Base-by-base conservation (phyloP, 495 filamentous ascomycete species). In the Physcia stellaris region DNA sequence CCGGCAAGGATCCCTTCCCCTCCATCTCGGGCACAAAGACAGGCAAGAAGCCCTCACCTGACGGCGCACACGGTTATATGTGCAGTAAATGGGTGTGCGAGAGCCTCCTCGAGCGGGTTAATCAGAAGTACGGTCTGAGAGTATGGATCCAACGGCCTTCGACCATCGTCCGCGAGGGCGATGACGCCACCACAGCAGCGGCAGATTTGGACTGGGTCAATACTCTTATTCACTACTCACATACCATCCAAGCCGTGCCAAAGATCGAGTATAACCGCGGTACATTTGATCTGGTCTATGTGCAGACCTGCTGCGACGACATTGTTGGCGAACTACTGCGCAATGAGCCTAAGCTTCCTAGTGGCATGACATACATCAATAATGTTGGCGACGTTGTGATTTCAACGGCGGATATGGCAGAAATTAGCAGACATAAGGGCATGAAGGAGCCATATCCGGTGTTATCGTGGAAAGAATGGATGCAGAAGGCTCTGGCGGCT, bases 201-300 rank as follows among this genome's bases (percentile, higher is more conserved):
- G 49, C 52, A 6, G 26, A 45, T 19, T 15, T 43, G 11, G 52
- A 54, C 19, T 52, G 49, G 49, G 35, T 54, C 19, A 52, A 52
- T 26, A 23, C 43, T 9, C 31, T 54, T 9, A 10, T 52, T 10
- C 13, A 13, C 4, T 52, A 47, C 24, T 24, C 43, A 36, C 16
- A 31, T 7, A 44, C 33, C 26, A 19, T 45, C 15, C 27, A 24
- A 32, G 39, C 46, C 4, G 49, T 40, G 6, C 47, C 47, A 2
- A 28, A 16, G 38, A 6, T 24, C 23, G 20, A 35, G 17, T 7
- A 41, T 10, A 35, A 40, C 13, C 12, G 20, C 2, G 52, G 52
- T 0, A 35, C 28, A 0, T 26, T 54, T 2, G 52, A 54, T 33
- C 23, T 55, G 7, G 43, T 55, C 2, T 17, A 39, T 28, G 46